These are phyloP conservation scores for Chaetoscypha palmicola DNA, from an alignment of 2,329 filamentous ascomycete species.

Conservation along the genomic window DNA sequence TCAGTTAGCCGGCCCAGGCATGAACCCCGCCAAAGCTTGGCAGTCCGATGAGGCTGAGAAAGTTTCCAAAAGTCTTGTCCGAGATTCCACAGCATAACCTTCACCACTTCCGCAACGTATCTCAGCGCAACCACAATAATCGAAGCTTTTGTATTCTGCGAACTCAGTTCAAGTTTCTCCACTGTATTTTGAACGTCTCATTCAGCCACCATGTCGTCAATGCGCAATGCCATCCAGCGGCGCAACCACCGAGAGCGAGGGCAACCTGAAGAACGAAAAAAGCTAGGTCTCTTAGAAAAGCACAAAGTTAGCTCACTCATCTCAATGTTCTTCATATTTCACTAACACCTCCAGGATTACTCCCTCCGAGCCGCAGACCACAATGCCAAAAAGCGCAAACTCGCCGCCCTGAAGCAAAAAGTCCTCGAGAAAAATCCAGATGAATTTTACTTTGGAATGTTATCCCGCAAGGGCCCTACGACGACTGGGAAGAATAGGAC, in stretches of 20 bases:
- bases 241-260: conserved; percentile 86
- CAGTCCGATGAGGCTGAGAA: no score
- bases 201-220: conserved; percentile 50
- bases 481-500: conserved; percentile 45
- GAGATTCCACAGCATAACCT: no score
- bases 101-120: no score
- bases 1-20: no score
- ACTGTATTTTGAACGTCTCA: background rate
- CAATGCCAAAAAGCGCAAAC: conserved; percentile 56
- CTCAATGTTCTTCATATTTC: conserved; percentile 1
- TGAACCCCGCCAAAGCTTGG: no score
- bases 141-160: no score
- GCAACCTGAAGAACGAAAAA: conserved; percentile 74
- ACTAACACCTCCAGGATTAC: conserved; percentile 44
- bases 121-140: no score
- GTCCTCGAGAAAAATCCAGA: conserved; percentile 62
- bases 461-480: conserved; percentile 51
- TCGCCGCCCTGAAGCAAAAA: conserved; percentile 54
- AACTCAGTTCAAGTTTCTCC: no score
- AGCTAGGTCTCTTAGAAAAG: conserved; percentile 91
- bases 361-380: conserved; percentile 58
- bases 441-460: conserved; percentile 68
- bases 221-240: conserved; percentile 62
- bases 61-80: no score
- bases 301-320: conserved; percentile 57